Base-by-base conservation (phyloP, 2,329 filamentous ascomycete species). In the Fusarium austroafricanum region DNA sequence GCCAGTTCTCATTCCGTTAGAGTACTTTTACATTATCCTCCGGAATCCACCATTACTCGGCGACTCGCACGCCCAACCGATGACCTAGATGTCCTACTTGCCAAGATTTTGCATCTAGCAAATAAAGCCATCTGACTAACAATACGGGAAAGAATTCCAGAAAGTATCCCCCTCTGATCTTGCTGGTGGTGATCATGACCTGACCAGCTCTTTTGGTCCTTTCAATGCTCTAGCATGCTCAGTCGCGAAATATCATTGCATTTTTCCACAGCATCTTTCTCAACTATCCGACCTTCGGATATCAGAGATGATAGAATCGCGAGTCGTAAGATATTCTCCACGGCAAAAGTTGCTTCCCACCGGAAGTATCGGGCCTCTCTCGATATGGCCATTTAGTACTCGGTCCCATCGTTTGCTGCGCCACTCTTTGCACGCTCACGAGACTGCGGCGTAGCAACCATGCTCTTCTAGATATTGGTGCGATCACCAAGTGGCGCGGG, bases 381-480 rank as follows among this genome's bases (percentile, higher is more conserved):
- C 10, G 20, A 17, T 15, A 40, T 12, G 6, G 8, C 14, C 20
- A 18, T 17, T 45, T 23, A 59, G 4, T 51, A n/a, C 17, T 17
- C 31, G n/a, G 9, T 15, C 26, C 14, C 59, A 4, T 26, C 31
- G 10, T 37, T 50, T 21, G 46, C 18, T 28, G n/a, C 11, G 35
- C 17, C 37, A 10, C 45, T 38, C 39, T 23, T 59, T 20, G 40
- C 12, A 10, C 29, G 53, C 18, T 42, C n/a, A 11, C 18, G 44
- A 26, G 35, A 17, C 20, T 17, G 28, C 12, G 46, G 40, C 50
- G 37, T 43, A 20, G 28, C 59, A 18, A 28, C n/a, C 29, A 37
- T 56, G 23, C 23, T 28, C 26, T 46, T 65, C 53, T 64, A 64
- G 21, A 59, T 9, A 40, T 64, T 64, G 15, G 61, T 64, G 11